These are phyloP conservation scores for Cladophialophora chaetospira DNA, from an alignment of 2,329 filamentous ascomycete genomes.

Conservation along the genomic window DNA sequence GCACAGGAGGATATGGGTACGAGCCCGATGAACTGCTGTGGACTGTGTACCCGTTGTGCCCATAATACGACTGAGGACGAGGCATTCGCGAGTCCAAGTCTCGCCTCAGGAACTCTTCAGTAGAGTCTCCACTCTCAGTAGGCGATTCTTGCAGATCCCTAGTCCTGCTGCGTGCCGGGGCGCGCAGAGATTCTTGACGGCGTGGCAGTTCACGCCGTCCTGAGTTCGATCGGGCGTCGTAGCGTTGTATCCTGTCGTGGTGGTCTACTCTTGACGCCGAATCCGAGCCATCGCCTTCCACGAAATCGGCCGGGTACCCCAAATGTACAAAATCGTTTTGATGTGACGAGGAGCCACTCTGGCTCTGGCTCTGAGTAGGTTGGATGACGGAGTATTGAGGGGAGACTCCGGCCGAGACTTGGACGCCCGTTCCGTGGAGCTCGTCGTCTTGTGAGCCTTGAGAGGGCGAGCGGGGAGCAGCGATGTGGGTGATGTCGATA, in stretches of 20 bases:
- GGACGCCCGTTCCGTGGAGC: conserved; percentile 45
- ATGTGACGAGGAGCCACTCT: conserved; percentile 33
- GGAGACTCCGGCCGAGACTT: conserved; percentile 41
- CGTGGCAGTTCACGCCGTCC: conserved; percentile 41
- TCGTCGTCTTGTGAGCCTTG: conserved; percentile 48
- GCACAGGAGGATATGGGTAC: conserved; percentile 37
- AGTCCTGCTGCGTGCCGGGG: conserved; percentile 38
- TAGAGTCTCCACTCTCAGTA: conserved; percentile 65
- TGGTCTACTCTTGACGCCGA: conserved; percentile 38
- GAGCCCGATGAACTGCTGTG: conserved; percentile 45
- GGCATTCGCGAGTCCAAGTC: conserved; percentile 29
- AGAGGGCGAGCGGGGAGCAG: conserved; percentile 43
- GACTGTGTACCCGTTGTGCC: conserved; percentile 39
- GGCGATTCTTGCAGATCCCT: conserved; percentile 26
- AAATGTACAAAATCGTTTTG: conserved; percentile 32
- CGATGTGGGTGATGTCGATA: conserved; percentile 41
- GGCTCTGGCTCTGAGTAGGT: conserved; percentile 28
- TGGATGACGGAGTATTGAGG: conserved; percentile 31
- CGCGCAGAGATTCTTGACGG: conserved; percentile 49
- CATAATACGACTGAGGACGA: conserved; percentile 33
- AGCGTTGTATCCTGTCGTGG: conserved; percentile 20
- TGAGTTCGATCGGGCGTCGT: conserved; percentile 37
- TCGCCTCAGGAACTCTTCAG: conserved; percentile 58
- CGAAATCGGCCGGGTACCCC: conserved; percentile 47
- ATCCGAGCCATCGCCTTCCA: conserved; percentile 46